A percentile compares a stretch with the other conserved stretches of the same genome.
phyloP scores from a whole-genome alignment of 2,329 filamentous ascomycete genomes.

The Colletotrichum gloeosporioides region DNA sequence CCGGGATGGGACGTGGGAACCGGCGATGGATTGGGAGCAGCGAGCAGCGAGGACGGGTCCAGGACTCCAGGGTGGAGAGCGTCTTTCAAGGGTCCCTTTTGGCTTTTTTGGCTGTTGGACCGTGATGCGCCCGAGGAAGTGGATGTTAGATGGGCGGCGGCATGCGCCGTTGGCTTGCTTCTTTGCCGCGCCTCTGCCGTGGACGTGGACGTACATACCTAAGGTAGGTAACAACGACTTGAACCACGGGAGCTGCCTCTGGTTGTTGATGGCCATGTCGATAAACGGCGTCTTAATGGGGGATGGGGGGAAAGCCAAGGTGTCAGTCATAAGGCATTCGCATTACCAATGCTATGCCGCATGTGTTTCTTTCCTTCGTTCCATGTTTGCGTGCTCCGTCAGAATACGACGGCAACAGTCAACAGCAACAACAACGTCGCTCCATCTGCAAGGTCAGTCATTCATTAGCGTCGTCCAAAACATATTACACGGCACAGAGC shows the following conservation, averaged over 20 bases:
- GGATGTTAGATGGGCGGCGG: background rate
- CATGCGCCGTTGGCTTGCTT: background rate
- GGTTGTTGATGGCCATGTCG: background rate
- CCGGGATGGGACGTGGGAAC: conserved; percentile 9
- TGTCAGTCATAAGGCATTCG: background rate
- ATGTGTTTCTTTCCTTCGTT: background rate
- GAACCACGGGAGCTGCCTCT: background rate
- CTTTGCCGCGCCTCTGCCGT: background rate
- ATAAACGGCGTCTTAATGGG: background rate
- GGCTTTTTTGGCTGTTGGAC: background rate
- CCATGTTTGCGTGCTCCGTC: background rate
- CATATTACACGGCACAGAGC: background rate
- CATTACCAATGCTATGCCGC: background rate
- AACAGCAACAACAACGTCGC: background rate
- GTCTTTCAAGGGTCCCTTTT: background rate
- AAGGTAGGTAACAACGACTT: background rate
- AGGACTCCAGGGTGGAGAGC: background rate
- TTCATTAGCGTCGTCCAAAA: background rate
- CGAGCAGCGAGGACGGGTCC: background rate
- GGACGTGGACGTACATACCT: background rate
- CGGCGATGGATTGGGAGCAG: background rate
- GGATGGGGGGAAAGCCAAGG: background rate
- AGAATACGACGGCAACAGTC: background rate
- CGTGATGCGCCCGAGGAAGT: background rate
- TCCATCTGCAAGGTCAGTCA: background rate